phyloP scores from a whole-genome alignment of 441 rosid species.

The Euphorbia corollata region DNA sequence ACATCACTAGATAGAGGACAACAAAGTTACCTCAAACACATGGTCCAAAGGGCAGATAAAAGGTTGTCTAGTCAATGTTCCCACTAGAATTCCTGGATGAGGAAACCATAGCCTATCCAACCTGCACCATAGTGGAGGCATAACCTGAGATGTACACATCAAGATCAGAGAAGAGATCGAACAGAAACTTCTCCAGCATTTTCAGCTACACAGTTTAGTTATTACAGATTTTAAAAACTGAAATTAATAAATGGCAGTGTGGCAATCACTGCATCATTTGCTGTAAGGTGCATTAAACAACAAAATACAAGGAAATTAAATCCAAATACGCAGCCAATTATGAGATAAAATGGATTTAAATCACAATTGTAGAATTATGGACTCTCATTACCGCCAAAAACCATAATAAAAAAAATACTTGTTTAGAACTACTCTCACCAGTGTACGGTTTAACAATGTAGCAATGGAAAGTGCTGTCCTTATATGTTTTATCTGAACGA shows the following conservation, averaged over 20 bases:
- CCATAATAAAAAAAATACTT: not conserved
- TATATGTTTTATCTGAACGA: constrained; percentile 73
- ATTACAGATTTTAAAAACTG: not conserved
- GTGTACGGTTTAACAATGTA: constrained; percentile 67
- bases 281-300: too few species aligned
- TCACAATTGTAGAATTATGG: too few species aligned
- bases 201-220: not conserved
- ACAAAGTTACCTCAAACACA: constrained; percentile 77
- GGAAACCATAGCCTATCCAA: constrained; percentile 96
- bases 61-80: constrained; percentile 90
- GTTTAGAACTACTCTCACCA: constrained; percentile 52
- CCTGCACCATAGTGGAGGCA: constrained; percentile 99
- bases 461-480: constrained; percentile 91
- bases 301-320: too few species aligned
- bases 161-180: constrained; percentile 8
- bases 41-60: constrained; percentile 97
- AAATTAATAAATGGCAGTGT: not conserved
- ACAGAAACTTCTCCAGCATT: not conserved
- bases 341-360: too few species aligned
- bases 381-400: too few species aligned
- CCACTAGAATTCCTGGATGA: constrained; percentile 76
- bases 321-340: too few species aligned
- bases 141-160: constrained; percentile 45
- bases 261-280: not conserved
- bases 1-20: constrained; percentile 14